These are phyloP conservation scores for Cryptosporidium xiaoi DNA, from an alignment of 169 alveolate genomes.

Conservation along the genomic window DNA sequence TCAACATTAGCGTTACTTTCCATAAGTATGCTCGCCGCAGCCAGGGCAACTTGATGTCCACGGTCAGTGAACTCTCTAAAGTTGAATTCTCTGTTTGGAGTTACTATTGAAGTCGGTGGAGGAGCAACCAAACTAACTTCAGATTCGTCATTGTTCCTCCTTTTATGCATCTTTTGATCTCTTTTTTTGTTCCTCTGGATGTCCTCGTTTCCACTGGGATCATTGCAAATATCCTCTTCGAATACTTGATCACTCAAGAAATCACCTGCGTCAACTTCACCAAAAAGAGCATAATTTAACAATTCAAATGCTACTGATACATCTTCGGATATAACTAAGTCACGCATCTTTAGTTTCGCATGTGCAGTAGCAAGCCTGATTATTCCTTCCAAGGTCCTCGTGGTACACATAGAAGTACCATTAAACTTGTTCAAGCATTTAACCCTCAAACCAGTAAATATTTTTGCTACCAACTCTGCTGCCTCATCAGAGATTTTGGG, in stretches of 20 bases:
- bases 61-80: conserved; percentile 50
- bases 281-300: conserved; percentile 85
- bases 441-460: conserved; percentile 82
- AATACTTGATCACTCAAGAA: not conserved
- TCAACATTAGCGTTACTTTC: not conserved
- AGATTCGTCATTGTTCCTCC: conserved; percentile 37
- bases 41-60: conserved; percentile 72
- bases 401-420: conserved; percentile 41
- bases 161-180: conserved; percentile 31
- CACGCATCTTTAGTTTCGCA: conserved; percentile 85
- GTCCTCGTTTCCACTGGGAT: not conserved
- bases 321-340: conserved; percentile 84
- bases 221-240: not conserved
- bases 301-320: conserved; percentile 83
- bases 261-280: conserved; percentile 75
- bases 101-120: conserved; percentile 52
- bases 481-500: conserved; percentile 86
- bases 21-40: conserved; percentile 54
- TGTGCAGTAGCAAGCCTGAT: conserved; percentile 90
- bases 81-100: conserved; percentile 48
- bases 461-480: conserved; percentile 81
- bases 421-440: conserved; percentile 52
- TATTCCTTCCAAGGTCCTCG: conserved; percentile 89
- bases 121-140: conserved; percentile 46
- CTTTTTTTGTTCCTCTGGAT: conserved; percentile 34